Base-by-base conservation (phyloP, 2,329 filamentous ascomycete genomes). In the Neurospora crassa region DNA sequence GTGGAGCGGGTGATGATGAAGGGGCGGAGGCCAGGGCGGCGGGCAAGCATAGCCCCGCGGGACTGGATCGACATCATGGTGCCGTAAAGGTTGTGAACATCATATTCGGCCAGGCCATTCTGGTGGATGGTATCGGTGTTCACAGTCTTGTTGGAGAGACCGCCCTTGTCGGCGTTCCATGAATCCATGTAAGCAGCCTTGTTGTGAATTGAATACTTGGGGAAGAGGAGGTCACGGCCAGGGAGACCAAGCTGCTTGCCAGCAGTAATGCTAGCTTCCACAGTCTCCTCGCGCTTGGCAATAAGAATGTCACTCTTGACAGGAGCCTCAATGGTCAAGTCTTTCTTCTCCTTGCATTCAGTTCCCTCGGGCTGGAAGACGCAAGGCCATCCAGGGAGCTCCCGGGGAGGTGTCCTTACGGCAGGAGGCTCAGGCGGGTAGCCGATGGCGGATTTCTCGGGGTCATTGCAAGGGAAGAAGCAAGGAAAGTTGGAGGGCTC, bases 51-150 rank as follows among this genome's bases (percentile, higher is more conserved):
- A 1, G 92, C 89, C 14, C 85, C 79, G 69, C 88, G 86, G 0
- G 90, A 91, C 5, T 87, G 82, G 20, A 84, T 80, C 1, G 89
- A 91, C 91, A 94, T 94, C 73, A 72, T 89, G 8, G 87, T 87
- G 1, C 92, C 92, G 78, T 92, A 93, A 1, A 94, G 80, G 75
- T 94, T 94, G 79, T 94, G 92, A 0, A 89, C 91, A 75, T 94
- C 92, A 77, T 92, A 93, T 79, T 92, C 88, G 24, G 84, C 83
- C 45, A 89, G 81, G 1, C 91, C 91, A 71, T 91, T 89, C 59
- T 88, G 84, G 78, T 93, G 91, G 10, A 90, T 84, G 10, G 92
- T 81, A 76, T 92, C 87, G 0, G 90, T 91, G 74, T 88, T 84
- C 70, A 92, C 86, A 0, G 91, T 90, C 76, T 87, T 84, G 78